Base-by-base conservation (phyloP, 176 grass and related monocot species). In the Musa schizocarpa region DNA sequence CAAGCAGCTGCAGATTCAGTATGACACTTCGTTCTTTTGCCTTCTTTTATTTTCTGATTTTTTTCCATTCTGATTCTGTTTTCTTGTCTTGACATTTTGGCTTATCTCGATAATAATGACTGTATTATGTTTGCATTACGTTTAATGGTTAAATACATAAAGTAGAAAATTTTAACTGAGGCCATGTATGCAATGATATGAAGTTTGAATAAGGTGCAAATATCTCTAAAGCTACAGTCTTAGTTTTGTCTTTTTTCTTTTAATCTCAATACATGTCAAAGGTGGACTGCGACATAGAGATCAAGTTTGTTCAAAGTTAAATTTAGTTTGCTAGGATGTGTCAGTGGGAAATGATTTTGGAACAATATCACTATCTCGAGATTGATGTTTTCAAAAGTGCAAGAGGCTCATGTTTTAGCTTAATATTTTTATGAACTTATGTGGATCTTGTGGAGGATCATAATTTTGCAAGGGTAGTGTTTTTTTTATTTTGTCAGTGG, bases 1-100 rank as follows among this genome's bases (percentile, higher is more conserved):
- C 94, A 98, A 77, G 94, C 94, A 71, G 90, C 95, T 81, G 83
- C 95, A 83, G 95, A 99, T 82, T 85, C 82, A 75, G 95, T 99
- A 79, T 81, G 68, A 74, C 63, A 78, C 85, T 66, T 22, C 48
- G 77, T 76, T 13, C 74, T 50, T 56, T 63, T 53, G 49, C 76
- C 7, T 3, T 26, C 61, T 52, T 52, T 24, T 19, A 20, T 22
- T 5, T 63, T 16, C 65, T 52, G 43, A 19, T 52, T 65, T 53
- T 64, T 65, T 24, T 24, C 22, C 17, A 65, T 24, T 52, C 25
- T 24, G 5, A n/a, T 58, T 2, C 19, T 26, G 54, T n/a, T 75
- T 27, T 43, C 34, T 43, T 43, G 34, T 43, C 34, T 43, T 43
- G 34, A 43, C 34, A 43, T 43, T 43, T 43, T 43, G 34, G 34